Evolutionary conservation across 164 flowering plant species (phyloP).

Genomic region (Euptelea pleiosperma): DNA sequence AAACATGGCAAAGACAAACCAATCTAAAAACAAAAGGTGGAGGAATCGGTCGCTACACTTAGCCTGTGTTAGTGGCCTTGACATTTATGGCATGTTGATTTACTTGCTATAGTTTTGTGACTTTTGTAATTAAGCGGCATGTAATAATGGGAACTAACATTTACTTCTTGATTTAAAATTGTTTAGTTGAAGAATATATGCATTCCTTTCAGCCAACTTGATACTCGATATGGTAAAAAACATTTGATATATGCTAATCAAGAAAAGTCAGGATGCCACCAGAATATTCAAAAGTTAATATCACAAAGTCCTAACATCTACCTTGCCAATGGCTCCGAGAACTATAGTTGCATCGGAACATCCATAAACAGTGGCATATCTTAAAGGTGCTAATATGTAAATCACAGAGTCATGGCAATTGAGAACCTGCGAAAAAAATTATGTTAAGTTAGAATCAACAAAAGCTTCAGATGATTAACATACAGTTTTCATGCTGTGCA

Average conservation of each 20-base stretch:
- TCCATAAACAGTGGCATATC: conserved; percentile 88
- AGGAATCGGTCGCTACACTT: too few species aligned
- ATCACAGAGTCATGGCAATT: conserved; percentile 95
- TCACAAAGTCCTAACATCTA: conserved; percentile 15
- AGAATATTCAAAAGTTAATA: background rate
- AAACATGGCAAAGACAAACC: too few species aligned
- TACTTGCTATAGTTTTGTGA: too few species aligned
- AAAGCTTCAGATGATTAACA: background rate
- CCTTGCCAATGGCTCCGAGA: conserved; percentile 99
- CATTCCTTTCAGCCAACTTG: too few species aligned
- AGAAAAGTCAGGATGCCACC: background rate
- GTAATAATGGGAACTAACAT: too few species aligned
- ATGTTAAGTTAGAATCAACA: background rate
- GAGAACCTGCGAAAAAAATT: conserved; percentile 51
- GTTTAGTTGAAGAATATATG: too few species aligned
- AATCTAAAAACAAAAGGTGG: too few species aligned
- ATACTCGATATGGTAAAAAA: background rate
- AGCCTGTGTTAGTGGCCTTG: too few species aligned
- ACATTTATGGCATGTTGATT: too few species aligned
- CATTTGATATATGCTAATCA: background rate
- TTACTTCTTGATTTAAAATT: too few species aligned
- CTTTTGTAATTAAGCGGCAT: too few species aligned
- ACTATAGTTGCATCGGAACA: conserved; percentile 96
- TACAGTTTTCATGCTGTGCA: too few species aligned
- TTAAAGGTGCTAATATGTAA: conserved; percentile 87